Evolutionary conservation across 1,139 yeast species (phyloP).

Genomic region (Candida dubliniensis): DNA sequence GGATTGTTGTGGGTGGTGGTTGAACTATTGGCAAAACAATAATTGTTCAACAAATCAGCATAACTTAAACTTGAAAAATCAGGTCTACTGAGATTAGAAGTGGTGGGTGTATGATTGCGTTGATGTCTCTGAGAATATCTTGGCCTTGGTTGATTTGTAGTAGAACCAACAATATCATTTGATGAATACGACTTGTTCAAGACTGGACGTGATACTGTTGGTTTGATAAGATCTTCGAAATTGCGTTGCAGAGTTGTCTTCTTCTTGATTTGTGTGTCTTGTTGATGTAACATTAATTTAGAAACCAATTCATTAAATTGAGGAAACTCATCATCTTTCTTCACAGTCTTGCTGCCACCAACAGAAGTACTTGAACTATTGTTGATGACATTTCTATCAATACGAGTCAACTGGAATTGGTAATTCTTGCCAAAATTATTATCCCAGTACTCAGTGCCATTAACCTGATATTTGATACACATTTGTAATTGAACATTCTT

Average conservation of each 20-base stretch:
- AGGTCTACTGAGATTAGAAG: conserved; percentile 1
- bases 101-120: conserved; percentile 3
- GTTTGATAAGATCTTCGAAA: conserved; percentile 9
- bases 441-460: conserved; percentile 32
- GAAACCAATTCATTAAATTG: conserved; percentile 28
- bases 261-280: conserved; percentile 3
- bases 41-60: conserved; percentile 32
- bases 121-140: conserved; percentile 14
- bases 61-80: conserved; percentile 23
- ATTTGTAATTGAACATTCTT: conserved; percentile 20
- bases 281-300: conserved; percentile 14
- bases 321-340: conserved; percentile 13
- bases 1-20: background rate
- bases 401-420: conserved; percentile 21
- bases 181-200: conserved; percentile 27
- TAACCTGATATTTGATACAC: conserved; percentile 28
- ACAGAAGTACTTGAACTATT: too few relatives aligned
- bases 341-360: background rate
- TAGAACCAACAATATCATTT: conserved; percentile 20
- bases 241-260: conserved; percentile 5
- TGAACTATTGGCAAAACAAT: conserved; percentile 33
- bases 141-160: conserved; percentile 2
- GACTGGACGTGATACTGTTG: conserved; percentile 20
- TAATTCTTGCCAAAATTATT: conserved; percentile 34
- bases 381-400: background rate